These are phyloP conservation scores for Dothideomycetes sp. DNA, from an alignment of 2,329 filamentous ascomycete genomes.

Conservation along the genomic window DNA sequence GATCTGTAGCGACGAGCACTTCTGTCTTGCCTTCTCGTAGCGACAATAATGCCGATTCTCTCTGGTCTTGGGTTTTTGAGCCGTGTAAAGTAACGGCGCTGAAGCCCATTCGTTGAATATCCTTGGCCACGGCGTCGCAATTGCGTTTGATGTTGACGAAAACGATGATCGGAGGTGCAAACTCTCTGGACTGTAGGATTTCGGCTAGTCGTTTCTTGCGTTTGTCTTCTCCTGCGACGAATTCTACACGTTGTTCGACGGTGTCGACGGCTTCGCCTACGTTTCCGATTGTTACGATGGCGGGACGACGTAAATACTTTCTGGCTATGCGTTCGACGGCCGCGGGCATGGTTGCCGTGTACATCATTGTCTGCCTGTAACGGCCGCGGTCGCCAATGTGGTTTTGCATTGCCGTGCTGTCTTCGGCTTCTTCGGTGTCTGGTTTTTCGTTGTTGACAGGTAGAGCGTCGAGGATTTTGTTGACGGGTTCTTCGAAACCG, in stretches of 20 bases:
- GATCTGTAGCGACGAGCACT: constrained; percentile 88
- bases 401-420: constrained; percentile 73
- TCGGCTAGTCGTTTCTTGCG: constrained; percentile 93
- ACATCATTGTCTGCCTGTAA: constrained; percentile 99
- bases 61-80: constrained; percentile 94
- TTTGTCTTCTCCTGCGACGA: constrained; percentile 83
- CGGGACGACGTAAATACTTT: constrained; percentile 87
- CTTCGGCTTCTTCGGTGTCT: constrained; percentile 83
- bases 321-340: constrained; percentile 92
- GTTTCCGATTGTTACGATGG: constrained; percentile 90
- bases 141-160: constrained; percentile 99
- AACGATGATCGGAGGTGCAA: constrained; percentile 85
- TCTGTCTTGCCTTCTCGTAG: constrained; percentile 72
- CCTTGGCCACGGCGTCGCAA: constrained; percentile 86
- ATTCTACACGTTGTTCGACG: constrained; percentile 93
- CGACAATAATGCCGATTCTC: constrained; percentile 83
- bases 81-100: constrained; percentile 85
- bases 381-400: constrained; percentile 66
- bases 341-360: constrained; percentile 95
- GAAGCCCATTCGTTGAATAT: constrained; percentile 92
- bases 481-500: constrained; percentile 94
- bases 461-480: constrained; percentile 91
- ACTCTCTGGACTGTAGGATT: constrained; percentile 72
- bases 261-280: constrained; percentile 94
- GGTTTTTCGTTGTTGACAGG: constrained; percentile 92